These are phyloP conservation scores for Cytospora paraplurivora DNA, from an alignment of 2,329 filamentous ascomycete species.

Conservation along the genomic window DNA sequence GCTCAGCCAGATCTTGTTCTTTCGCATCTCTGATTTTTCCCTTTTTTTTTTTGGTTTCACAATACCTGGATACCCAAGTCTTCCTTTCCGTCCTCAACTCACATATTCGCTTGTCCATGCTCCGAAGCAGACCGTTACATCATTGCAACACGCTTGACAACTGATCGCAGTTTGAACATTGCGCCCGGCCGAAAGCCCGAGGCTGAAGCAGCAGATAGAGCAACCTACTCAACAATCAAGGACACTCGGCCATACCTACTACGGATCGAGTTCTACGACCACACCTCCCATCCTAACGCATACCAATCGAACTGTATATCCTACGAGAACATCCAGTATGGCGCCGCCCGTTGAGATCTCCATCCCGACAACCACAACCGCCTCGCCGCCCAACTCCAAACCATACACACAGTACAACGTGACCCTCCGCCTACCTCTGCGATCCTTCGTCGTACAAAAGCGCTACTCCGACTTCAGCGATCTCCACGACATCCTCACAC, in stretches of 20 bases:
- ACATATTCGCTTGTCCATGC: background rate
- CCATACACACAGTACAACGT: slow-evolving; percentile 79
- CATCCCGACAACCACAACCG: slow-evolving; percentile 65
- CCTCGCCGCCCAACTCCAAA: slow-evolving; percentile 55
- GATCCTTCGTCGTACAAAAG: slow-evolving; percentile 75
- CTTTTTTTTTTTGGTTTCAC: too few species aligned
- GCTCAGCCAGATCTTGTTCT: background rate
- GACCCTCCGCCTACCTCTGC: slow-evolving; percentile 73
- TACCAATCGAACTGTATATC: too few species aligned
- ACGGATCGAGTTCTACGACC: background rate
- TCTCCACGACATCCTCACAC: slow-evolving; percentile 65
- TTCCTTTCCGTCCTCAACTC: background rate
- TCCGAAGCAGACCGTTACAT: background rate
- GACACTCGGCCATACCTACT: background rate
- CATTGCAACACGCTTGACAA: background rate
- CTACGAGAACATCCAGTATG: slow-evolving; percentile 45
- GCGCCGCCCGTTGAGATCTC: slow-evolving; percentile 67
- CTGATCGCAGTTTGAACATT: background rate
- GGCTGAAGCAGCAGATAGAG: background rate
- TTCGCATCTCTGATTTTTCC: background rate
- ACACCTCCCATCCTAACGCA: background rate
- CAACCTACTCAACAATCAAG: background rate
- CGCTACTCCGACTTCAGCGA: slow-evolving; percentile 78
- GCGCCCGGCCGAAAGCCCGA: background rate
- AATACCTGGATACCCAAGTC: background rate